Percentiles rank a stretch among this genome's conserved stretches.
Evolutionary conservation across 1,284 basidiomycete genomes (phyloP).

Genomic region (Tremellales sp.): DNA sequence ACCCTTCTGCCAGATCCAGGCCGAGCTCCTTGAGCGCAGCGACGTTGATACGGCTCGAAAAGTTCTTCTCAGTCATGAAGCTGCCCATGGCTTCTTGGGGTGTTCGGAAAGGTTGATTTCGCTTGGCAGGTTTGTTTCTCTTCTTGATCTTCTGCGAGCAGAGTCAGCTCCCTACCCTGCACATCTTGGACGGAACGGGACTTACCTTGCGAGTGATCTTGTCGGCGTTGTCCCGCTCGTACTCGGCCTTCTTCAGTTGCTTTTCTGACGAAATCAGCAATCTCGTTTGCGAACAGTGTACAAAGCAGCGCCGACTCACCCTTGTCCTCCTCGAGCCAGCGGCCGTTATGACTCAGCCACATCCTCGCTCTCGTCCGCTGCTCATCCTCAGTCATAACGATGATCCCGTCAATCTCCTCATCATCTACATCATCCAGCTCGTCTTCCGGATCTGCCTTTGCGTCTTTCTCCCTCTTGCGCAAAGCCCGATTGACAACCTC

Average conservation of each 20-base stretch:
- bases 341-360: slow-evolving; percentile 94
- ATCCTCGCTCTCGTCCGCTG: slow-evolving; percentile 86
- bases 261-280: slow-evolving; percentile 14
- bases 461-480: slow-evolving; percentile 26
- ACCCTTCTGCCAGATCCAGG: slow-evolving; percentile 7
- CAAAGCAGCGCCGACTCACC: slow-evolving; percentile 53
- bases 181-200: background rate
- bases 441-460: slow-evolving; percentile 30
- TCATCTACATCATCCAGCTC: slow-evolving; percentile 75
- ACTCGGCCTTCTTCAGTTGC: slow-evolving; percentile 27
- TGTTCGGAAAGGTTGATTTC: slow-evolving; percentile 1
- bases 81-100: slow-evolving; percentile 33
- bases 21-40: slow-evolving; percentile 28
- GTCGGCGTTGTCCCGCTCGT: slow-evolving; percentile 26
- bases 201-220: slow-evolving; percentile 28
- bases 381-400: slow-evolving; percentile 75
- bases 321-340: slow-evolving; percentile 85
- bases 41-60: slow-evolving; percentile 40
- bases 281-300: background rate
- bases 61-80: slow-evolving; percentile 34
- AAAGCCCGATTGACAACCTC: slow-evolving; percentile 55
- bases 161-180: background rate
- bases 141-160: slow-evolving; percentile 18
- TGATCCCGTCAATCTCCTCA: slow-evolving; percentile 80
- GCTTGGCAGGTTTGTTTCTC: slow-evolving; percentile 14